Percentiles rank a stretch among this genome's conserved stretches.
These are phyloP conservation scores for Diplotaxis tenuifolia DNA, from an alignment of 345 rosid genomes.

Conservation along the genomic window DNA sequence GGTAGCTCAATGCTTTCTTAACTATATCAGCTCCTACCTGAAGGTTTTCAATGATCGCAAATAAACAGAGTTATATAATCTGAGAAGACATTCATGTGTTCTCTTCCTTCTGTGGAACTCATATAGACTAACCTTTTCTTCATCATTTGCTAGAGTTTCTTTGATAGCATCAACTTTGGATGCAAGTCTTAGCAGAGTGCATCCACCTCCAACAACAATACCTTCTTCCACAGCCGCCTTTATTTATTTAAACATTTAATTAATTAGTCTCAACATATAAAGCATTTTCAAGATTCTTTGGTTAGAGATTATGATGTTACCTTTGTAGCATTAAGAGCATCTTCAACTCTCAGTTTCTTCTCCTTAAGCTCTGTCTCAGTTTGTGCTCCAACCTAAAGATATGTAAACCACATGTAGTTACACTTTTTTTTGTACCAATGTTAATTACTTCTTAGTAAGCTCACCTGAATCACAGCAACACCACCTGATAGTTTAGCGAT, in stretches of 20 bases:
- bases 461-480: conserved; percentile 73
- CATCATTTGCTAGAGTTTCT: conserved; percentile 67
- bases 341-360: conserved; percentile 92
- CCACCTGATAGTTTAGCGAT: conserved; percentile 82
- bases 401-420: not conserved
- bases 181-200: conserved; percentile 67
- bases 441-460: conserved; percentile 10
- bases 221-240: conserved; percentile 80
- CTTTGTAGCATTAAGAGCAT: conserved; percentile 95
- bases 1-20: conserved; percentile 81
- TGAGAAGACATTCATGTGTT: not conserved
- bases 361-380: conserved; percentile 88
- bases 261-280: not conserved
- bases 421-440: not conserved
- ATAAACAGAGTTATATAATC: not conserved
- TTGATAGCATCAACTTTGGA: conserved; percentile 68
- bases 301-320: conserved; percentile 44
- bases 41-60: not conserved
- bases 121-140: conserved; percentile 59
- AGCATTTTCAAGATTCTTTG: not conserved
- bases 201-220: conserved; percentile 79
- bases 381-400: conserved; percentile 65
- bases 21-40: conserved; percentile 94
- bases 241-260: not conserved
- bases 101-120: not conserved